Base-by-base conservation (phyloP, 805 yeast genomes). In the Lipomyces spencermartinsiae region DNA sequence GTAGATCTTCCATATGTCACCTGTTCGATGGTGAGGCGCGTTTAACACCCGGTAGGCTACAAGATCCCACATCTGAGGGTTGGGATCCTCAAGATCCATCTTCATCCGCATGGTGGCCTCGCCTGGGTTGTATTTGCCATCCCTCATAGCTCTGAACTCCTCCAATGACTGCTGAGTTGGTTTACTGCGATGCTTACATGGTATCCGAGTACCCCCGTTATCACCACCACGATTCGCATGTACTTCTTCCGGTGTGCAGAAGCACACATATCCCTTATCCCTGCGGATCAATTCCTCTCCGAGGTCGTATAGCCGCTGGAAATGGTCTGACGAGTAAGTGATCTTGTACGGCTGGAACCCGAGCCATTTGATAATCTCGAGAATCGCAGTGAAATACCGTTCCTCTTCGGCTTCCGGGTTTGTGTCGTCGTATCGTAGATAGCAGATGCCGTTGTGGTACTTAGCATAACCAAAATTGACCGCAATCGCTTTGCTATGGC, bases 31-130 rank as follows among this genome's bases (percentile, higher is more conserved):
- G 80, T 95, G 99, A 43, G 93, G 87, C 14, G 97, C 93, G 74
- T 94, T 85, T 74, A 95, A 83, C 2, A 95, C 97, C 79, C 99
- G 87, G 82, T 95, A 95, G 12, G 99, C 99, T 70, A 95, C 95
- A 72, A 95, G 85, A 81, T 95, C 99, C 99, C 99, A 95, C 99
- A 95, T 95, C 82, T 95, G 99, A 19, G 99, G 99, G 71, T 92
- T 91, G 71, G 97, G 97, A 19, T 95, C 90, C 8, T 80, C 77
- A 71, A 95, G 82, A 76, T 95, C 97, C 83, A 92, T 97, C 79
- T 94, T 94, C 98, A 95, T 95, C 82, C 99, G 89, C 77, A 95
- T 84, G 10, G 93, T 92, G 37, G 97, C 98, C 79, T 92, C 91
- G 73, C 98, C 98, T 55, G 93, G 93, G 73, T 86, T 83, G 81